Conservation (phyloP, 2,329 filamentous ascomycete genomes). For the Microdochium paspali region DNA sequence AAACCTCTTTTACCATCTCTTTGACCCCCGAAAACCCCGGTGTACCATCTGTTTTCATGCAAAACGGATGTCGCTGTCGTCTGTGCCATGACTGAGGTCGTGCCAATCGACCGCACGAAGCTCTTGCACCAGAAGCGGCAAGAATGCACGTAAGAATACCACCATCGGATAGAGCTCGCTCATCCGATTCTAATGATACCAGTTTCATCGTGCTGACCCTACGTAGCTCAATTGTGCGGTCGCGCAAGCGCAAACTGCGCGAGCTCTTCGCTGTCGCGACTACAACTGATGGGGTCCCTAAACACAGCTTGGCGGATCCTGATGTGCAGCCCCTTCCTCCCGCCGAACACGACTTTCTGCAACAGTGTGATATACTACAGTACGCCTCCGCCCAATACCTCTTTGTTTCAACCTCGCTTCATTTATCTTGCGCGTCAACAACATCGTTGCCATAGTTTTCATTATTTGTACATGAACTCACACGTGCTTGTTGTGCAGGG, state of each 20-base stretch:
- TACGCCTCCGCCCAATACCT: constrained; percentile 29
- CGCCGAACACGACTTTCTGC: constrained; percentile 46
- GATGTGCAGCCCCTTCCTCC: constrained; percentile 44
- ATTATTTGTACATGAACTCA: constrained; percentile 9
- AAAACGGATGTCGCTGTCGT: constrained; percentile 62
- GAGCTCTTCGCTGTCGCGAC: constrained; percentile 77
- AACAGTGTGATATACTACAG: constrained; percentile 49
- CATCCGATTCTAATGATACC: constrained; percentile 38
- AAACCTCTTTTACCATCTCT: constrained; percentile 20
- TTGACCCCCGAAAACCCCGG: constrained; percentile 21
- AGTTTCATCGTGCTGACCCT: constrained; percentile 33
- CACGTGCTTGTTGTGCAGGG: constrained; percentile 5
- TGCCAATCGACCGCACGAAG: constrained; percentile 54
- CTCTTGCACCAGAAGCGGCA: constrained; percentile 56
- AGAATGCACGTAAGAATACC: constrained; percentile 47
- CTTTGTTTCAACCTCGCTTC: constrained; percentile 4
- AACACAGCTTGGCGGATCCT: constrained; percentile 44
- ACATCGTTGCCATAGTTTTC: too few species aligned
- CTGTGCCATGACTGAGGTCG: constrained; percentile 65
- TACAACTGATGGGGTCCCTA: constrained; percentile 52
- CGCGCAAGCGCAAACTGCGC: constrained; percentile 84
- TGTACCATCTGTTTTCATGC: constrained; percentile 46
- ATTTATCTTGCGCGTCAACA: too few species aligned
- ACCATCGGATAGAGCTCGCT: constrained; percentile 34
- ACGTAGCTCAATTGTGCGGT: constrained; percentile 61